Conservation (phyloP, 352 stramenopile genomes). For the Globisporangium barbulae region DNA sequence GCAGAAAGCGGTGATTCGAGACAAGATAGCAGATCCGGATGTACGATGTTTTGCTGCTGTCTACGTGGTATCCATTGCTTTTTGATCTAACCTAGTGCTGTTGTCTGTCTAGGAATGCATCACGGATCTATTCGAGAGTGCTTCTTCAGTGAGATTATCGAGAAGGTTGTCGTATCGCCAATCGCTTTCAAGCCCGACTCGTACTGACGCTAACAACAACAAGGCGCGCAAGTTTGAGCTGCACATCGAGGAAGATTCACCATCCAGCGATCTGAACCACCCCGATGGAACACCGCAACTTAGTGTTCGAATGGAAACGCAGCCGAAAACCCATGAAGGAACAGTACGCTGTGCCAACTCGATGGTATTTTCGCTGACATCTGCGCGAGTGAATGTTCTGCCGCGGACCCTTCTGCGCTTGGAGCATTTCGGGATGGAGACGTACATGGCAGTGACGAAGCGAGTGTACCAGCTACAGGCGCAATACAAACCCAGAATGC, state of each 20-base stretch:
- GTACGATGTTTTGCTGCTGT: conserved; percentile 22
- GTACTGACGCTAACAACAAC: not conserved
- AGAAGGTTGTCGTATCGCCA: not conserved
- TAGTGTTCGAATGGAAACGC: not conserved
- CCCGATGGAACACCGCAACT: conserved; percentile 4
- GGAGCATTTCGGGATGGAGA: conserved; percentile 53
- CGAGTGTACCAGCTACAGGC: conserved; percentile 39
- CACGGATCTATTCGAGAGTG: conserved; percentile 15
- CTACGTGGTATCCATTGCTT: not conserved
- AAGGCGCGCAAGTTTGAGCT: conserved; percentile 7
- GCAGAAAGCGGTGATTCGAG: conserved; percentile 32
- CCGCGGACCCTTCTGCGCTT: conserved; percentile 47
- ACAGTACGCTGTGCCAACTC: not conserved
- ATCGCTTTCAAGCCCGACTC: conserved; percentile 7
- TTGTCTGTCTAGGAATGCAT: conserved; percentile 19
- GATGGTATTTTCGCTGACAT: conserved; percentile 26
- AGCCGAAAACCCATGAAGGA: not conserved
- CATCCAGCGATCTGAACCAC: not conserved
- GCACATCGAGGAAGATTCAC: conserved; percentile 5
- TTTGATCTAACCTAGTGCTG: not conserved
- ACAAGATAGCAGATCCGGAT: conserved; percentile 46
- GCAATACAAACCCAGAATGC: conserved; percentile 32
- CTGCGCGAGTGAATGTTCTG: conserved; percentile 45
- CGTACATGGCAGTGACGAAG: conserved; percentile 42
- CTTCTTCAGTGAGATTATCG: not conserved